phyloP scores from a whole-genome alignment of 1,139 yeast species.

The Geotrichum histeridarum region DNA sequence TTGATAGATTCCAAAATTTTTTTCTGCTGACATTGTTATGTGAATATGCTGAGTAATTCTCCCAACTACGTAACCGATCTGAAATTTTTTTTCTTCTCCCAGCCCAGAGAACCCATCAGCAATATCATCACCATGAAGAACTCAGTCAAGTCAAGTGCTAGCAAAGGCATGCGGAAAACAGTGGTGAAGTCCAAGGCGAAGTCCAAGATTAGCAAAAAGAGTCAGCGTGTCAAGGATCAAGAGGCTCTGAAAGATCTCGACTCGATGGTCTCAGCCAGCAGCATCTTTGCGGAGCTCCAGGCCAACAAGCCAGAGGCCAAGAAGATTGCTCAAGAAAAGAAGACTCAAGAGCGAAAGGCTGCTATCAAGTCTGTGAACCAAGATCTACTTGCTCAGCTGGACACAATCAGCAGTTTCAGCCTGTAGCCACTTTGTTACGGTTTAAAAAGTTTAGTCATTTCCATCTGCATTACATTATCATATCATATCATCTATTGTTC shows the following conservation, averaged over 20 bases:
- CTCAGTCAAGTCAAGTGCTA: conserved; percentile 14
- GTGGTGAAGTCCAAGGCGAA: conserved; percentile 13
- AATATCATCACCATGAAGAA: conserved; percentile 5
- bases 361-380: conserved; percentile 45
- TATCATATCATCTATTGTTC: background rate
- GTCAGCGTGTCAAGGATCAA: conserved; percentile 26
- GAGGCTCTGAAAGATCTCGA: conserved; percentile 25
- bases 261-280: conserved; percentile 32
- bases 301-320: conserved; percentile 29
- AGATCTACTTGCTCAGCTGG: conserved; percentile 55
- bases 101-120: background rate
- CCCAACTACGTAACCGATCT: background rate
- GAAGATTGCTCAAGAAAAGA: conserved; percentile 36
- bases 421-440: conserved; percentile 28
- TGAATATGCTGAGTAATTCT: background rate
- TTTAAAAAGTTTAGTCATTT: background rate
- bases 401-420: conserved; percentile 51
- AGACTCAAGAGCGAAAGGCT: conserved; percentile 26
- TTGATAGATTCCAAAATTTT: background rate
- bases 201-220: conserved; percentile 21
- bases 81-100: conserved; percentile 5
- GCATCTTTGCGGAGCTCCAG: conserved; percentile 41
- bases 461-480: background rate
- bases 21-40: background rate
- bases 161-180: conserved; percentile 1